A percentile compares a stretch with the other conserved stretches of the same genome.
phyloP scores from a whole-genome alignment of 441 rosid genomes.

The Melastoma candidum region DNA sequence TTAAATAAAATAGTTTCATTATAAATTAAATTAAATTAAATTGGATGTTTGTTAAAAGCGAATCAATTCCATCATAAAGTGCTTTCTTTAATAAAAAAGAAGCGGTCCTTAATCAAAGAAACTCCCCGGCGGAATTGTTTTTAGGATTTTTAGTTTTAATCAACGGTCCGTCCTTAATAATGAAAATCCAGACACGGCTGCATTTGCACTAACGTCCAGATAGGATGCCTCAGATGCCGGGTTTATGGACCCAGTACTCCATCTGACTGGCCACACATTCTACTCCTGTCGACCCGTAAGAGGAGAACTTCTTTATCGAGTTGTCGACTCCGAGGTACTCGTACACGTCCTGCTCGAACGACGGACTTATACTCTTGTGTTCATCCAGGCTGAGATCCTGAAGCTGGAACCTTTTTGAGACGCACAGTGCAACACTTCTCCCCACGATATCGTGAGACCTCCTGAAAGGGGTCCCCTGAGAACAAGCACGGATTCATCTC shows the following conservation, averaged over 20 bases:
- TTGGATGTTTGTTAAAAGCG: too few species aligned
- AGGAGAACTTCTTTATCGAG: slow-evolving; percentile 69
- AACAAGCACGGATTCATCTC: neutral
- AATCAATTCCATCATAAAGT: too few species aligned
- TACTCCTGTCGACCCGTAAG: slow-evolving; percentile 82
- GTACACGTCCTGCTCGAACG: slow-evolving; percentile 73
- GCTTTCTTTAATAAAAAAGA: too few species aligned
- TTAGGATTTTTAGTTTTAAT: too few species aligned
- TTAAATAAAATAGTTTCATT: too few species aligned
- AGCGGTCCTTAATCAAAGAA: too few species aligned
- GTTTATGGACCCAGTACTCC: slow-evolving; percentile 56
- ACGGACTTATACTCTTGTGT: slow-evolving; percentile 45
- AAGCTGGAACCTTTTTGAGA: slow-evolving; percentile 62
- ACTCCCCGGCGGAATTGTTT: too few species aligned
- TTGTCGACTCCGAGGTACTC: slow-evolving; percentile 79
- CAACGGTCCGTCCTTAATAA: too few species aligned
- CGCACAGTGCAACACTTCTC: slow-evolving; percentile 71
- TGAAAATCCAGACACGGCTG: too few species aligned
- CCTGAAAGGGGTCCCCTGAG: slow-evolving; percentile 82
- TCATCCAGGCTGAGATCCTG: slow-evolving; percentile 64
- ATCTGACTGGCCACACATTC: slow-evolving; percentile 60
- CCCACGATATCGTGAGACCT: slow-evolving; percentile 90
- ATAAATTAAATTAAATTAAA: too few species aligned
- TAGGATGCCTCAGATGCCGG: slow-evolving; percentile 25
- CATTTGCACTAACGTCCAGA: neutral